Evolutionary conservation across 495 filamentous ascomycete species (phyloP), one percentile per base, ranked within the genome.

Genomic region (Annulohypoxylon maeteangense): DNA sequence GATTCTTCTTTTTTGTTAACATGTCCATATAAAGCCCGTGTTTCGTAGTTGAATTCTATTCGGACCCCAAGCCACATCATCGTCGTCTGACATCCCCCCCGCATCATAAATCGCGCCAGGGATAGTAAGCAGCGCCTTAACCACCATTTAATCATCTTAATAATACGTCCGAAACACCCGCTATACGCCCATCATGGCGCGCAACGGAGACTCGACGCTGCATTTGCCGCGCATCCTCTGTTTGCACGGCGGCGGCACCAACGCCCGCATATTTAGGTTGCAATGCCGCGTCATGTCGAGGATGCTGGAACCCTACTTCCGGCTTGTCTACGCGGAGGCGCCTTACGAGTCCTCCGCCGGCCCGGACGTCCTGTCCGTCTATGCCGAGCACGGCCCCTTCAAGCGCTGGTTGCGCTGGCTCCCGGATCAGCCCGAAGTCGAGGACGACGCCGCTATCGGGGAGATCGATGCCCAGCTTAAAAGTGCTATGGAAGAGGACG

Each of bases 191-290:
- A 1, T n/a, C 56, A 76, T 75, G 72, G 55, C 42, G 0, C n/a
- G 4, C 2, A 45, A 65, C 38, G 32, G 16, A 48, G 68, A 72
- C 47, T 6, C 62, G 36, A 75, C 75, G 14, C 67, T 84, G 63
- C 73, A 80, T 67, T 79, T 87, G 31, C 88, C 88, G 11, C 88
- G 89, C 42, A 84, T 92, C 51, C 87, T 91, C 67, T 91, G 88
- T 78, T 83, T 91, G 51, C 89, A 91, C 77, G 89, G 90, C 74
- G 89, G 89, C 56, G 88, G 89, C 65, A 83, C 85, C 53, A 91
- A 88, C 70, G 87, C 82, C 1, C 66, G 80, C n/a, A 84, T 91
- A 67, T 91, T 91, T 79, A 78, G 77, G 22, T 61, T 78, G 0
- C 90, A 92, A 77, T 86, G 84, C 64, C 87, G 89, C 62, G 77